A percentile compares a stretch with the other conserved stretches of the same genome.
Evolutionary conservation across 345 rosid species (phyloP).

Genomic region (Brassica cretica): DNA sequence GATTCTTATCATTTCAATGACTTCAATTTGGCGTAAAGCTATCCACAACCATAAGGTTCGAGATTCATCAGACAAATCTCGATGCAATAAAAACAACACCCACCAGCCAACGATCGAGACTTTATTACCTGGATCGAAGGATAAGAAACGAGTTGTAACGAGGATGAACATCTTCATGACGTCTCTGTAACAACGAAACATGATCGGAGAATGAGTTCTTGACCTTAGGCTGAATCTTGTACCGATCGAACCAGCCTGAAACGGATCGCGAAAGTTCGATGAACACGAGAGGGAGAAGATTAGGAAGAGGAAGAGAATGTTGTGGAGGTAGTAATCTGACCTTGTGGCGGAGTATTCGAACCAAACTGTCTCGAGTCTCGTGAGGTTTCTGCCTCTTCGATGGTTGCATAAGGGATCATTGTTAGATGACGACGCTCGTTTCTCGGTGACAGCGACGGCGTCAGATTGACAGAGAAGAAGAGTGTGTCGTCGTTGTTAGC

Average conservation of each 20-base stretch:
- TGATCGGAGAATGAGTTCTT: constrained; percentile 36
- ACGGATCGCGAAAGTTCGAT: constrained; percentile 41
- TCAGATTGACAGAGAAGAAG: constrained; percentile 5
- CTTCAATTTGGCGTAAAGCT: too few species aligned
- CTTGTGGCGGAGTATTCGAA: constrained; percentile 64
- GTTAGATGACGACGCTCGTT: neutral
- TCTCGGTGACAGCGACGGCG: neutral
- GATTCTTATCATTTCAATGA: constrained; percentile 41
- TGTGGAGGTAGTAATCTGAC: constrained; percentile 74
- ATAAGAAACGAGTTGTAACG: constrained; percentile 63
- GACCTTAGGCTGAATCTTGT: too few species aligned
- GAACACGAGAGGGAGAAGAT: constrained; percentile 51
- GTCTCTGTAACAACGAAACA: constrained; percentile 63
- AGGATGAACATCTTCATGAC: constrained; percentile 59
- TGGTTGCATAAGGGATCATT: constrained; percentile 65
- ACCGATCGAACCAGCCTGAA: too few species aligned
- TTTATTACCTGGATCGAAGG: constrained; percentile 61
- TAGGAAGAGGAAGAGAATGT: constrained; percentile 55
- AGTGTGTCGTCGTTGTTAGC: neutral
- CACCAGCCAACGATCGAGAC: neutral
- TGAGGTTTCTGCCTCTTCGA: constrained; percentile 71
- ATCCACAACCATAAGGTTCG: too few species aligned
- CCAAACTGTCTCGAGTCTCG: constrained; percentile 65
- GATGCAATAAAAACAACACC: neutral
- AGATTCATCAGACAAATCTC: neutral